phyloP scores from a whole-genome alignment of 2,329 filamentous ascomycete species.

The Penicillium sp. region DNA sequence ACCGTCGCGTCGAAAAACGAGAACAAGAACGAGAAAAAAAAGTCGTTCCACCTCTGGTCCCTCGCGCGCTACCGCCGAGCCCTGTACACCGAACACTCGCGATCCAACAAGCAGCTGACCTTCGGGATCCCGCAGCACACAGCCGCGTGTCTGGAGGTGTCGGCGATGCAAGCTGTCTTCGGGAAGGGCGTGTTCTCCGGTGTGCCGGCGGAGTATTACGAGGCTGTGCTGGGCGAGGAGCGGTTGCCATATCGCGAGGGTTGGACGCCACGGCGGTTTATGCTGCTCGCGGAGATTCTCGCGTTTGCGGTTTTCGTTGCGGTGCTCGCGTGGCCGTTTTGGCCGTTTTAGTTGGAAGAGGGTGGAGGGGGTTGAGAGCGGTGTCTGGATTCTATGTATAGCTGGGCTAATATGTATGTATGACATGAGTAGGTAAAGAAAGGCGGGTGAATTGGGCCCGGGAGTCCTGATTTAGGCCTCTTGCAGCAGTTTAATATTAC shows the following conservation, averaged over 20 bases:
- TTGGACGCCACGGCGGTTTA: slow-evolving; percentile 19
- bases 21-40: background rate
- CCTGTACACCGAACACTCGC: background rate
- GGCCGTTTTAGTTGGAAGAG: background rate
- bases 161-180: background rate
- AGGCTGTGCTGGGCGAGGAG: slow-evolving; percentile 24
- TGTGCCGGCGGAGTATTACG: slow-evolving; percentile 17
- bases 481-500: no score
- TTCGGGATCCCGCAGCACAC: background rate
- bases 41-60: background rate
- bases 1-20: background rate
- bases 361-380: no score
- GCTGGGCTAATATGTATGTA: no score
- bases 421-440: no score
- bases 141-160: background rate
- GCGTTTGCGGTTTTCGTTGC: background rate
- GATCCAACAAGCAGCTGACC: background rate
- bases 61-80: background rate
- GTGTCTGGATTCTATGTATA: background rate
- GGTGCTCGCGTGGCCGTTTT: background rate
- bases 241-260: slow-evolving; percentile 24
- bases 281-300: slow-evolving; percentile 17
- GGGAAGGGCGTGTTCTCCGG: background rate
- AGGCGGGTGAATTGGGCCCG: no score
- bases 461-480: no score